Base-by-base conservation (phyloP, 2,329 filamentous ascomycete genomes). In the Colletotrichum tofieldiae region DNA sequence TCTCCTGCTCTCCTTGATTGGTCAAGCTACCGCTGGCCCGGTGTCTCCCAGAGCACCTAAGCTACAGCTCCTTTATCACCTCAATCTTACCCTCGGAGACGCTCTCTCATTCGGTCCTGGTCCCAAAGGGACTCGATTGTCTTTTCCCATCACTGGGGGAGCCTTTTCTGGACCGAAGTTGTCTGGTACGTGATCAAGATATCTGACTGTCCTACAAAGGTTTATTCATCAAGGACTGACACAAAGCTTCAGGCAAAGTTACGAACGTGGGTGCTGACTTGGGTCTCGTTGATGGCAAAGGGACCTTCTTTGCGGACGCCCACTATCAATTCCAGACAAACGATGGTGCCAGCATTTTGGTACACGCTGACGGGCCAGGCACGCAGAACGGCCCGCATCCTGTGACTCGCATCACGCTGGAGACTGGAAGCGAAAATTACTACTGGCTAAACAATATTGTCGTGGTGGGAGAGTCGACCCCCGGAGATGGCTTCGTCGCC, bases 371-470 rank as follows among this genome's bases (percentile, higher is more conserved):
- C 5, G 67, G 62, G 0, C 54, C 47, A 0, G 26, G 55, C 2
- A 12, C 39, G 4, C 62, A 63, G 9, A 47, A 71, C 1, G 67
- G 67, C 16, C 64, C 52, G 32, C 11, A 56, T 39, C 32, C 52
- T 0, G 5, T 67, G n/a, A n/a, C 32, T 9, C 52, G 52, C n/a
- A n/a, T 71, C 37, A 60, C n/a, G 0, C 14, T 66, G 3, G 67
- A 70, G 45, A 60, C 67, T 1, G 62, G 54, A 23, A 45, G n/a
- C 0, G 52, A 52, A 26, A 45, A 59, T 6, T 70, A 66, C 18
- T 66, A 66, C 14, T 70, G 67, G 62, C 35, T 66, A 14, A 70
- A 66, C 11, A 43, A 70, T 1, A 4, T 66, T 9, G 32, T 47
- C 7, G 23, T 65, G 2, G 62, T 66, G 1, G 67, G 62, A 18